Conservation (phyloP, 2,329 filamentous ascomycete species). For the Macroventuria anomochaeta region DNA sequence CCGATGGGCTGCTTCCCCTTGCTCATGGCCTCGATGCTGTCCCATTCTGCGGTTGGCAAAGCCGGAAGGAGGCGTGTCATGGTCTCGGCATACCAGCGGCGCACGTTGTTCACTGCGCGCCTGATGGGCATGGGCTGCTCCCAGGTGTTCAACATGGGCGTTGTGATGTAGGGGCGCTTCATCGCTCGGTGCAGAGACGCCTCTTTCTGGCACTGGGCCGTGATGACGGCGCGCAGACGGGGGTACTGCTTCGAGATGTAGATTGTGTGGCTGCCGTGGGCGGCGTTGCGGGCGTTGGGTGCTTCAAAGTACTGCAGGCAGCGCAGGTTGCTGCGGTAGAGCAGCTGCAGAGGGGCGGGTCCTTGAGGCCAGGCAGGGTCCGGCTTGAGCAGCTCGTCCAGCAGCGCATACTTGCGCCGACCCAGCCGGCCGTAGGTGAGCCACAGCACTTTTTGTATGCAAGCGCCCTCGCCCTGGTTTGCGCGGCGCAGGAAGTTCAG, state of each 20-base stretch:
- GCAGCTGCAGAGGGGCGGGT: slow-evolving; percentile 40
- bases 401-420: slow-evolving; percentile 57
- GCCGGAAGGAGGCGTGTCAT: slow-evolving; percentile 54
- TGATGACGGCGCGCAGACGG: slow-evolving; percentile 38
- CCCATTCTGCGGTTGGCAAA: slow-evolving; percentile 54
- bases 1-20: slow-evolving; percentile 40
- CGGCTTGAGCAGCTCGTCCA: slow-evolving; percentile 33
- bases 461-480: slow-evolving; percentile 61
- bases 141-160: slow-evolving; percentile 56
- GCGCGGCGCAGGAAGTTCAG: slow-evolving; percentile 58
- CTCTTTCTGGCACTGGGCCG: slow-evolving; percentile 30
- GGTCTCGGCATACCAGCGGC: slow-evolving; percentile 53
- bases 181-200: slow-evolving; percentile 29
- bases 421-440: slow-evolving; percentile 65
- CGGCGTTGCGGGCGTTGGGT: slow-evolving; percentile 23
- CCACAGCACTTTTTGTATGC: slow-evolving; percentile 60
- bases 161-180: slow-evolving; percentile 36
- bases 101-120: slow-evolving; percentile 53
- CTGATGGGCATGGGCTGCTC: slow-evolving; percentile 54
- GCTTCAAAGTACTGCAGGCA: slow-evolving; percentile 43
- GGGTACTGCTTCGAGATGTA: slow-evolving; percentile 41
- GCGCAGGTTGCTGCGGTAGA: slow-evolving; percentile 44
- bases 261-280: slow-evolving; percentile 23
- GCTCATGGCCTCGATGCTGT: slow-evolving; percentile 50
- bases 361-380: slow-evolving; percentile 17